Base-by-base conservation (phyloP, 345 rosid species). In the Eucalyptus curtisii region DNA sequence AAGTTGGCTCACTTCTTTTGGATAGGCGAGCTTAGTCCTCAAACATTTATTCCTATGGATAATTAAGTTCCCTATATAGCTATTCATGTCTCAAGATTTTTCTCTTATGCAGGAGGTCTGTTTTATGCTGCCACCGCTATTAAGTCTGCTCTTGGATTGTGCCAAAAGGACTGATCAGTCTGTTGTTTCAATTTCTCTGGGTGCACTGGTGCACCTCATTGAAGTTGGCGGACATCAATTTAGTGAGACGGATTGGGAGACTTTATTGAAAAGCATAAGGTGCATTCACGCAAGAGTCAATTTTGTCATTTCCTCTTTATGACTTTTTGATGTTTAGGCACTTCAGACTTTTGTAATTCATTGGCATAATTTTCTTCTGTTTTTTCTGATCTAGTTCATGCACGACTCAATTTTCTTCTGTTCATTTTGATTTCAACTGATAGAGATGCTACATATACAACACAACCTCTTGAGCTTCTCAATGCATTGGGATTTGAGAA, bases 181-280 rank as follows among this genome's bases (percentile, higher is more conserved):
- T 16, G 99, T 98, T 76, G 99, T 97, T 91, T 98, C 99, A 85
- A 98, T 98, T 87, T 95, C 99, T 53, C 89, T 98, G 92, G 98
- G 99, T 91, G 99, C 99, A 88, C 91, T 98, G 88, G 99, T 95
- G 76, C 99, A 98, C 93, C 99, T 98, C 88, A 97, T 98, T 79
- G 99, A 98, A 91, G 99, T 98, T 91, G 99, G 99, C 88, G 99
- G 99, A 87, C 99, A 95, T 92, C 99, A 96, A 91, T 98, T 98
- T 91, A 95, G 97, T 89, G 99, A 95, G 90, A 92, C 92, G 88
- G 99, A 98, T 93, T 98, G 99, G 99, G 99, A 98, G 90, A 95
- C 94, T 91, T 93, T 98, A 90, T 92, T 98, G 95, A 97, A 95
- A 93, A 96, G 98, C 97, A 97, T 98, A 92, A 96, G 99, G 99